Base-by-base conservation (phyloP, 2,329 filamentous ascomycete genomes). In the Tolypocladium cylindrosporum region DNA sequence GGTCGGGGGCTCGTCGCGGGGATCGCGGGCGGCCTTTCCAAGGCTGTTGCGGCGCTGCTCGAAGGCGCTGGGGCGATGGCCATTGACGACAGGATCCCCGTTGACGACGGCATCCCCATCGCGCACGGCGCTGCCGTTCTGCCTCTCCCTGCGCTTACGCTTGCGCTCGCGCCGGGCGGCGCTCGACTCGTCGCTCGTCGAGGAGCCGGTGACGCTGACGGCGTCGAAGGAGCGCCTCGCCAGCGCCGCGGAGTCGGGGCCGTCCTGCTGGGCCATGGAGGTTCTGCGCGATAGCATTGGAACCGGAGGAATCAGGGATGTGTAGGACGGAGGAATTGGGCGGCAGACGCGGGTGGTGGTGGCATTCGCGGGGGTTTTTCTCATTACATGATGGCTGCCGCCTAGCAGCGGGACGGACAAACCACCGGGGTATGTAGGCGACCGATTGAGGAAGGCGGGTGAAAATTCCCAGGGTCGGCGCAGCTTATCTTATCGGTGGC, bases 11-110 rank as follows among this genome's bases (percentile, higher is more conserved):
- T 82, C 77, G 65, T 86, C 83, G 59, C 80, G 75, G 19, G 81
- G 81, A 65, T 86, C 83, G 59, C 83, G 75, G n/a, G 82, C 82
- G 4, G 83, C 81, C 63, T 84, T 84, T 73, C 79, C 81, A 58
- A 85, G 66, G 68, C 81, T 85, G 48, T 77, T 75, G 58, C 78
- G 75, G 54, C 81, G 75, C 68, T 78, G 74, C 27, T 67, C 65
- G 10, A 70, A 71, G 9, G 69, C 66, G 36, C 62, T 63, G 4
- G 63, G 56, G 34, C 65, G 67, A 54, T 62, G 63, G 57, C 69
- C 42, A 8, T 45, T 45, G 42, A 27, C 48, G 48, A 16, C 48
- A 16, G 19, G 31, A 31, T 52, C 16, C 19, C 69, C 42, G 8
- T 45, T 45, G 42, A 27, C 48, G 31, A 16, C 48, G 31, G 19